A percentile compares a stretch with the other conserved stretches of the same genome.
Evolutionary conservation across 306 rosid species (phyloP).

Genomic region (Citrullus mucosospermus): DNA sequence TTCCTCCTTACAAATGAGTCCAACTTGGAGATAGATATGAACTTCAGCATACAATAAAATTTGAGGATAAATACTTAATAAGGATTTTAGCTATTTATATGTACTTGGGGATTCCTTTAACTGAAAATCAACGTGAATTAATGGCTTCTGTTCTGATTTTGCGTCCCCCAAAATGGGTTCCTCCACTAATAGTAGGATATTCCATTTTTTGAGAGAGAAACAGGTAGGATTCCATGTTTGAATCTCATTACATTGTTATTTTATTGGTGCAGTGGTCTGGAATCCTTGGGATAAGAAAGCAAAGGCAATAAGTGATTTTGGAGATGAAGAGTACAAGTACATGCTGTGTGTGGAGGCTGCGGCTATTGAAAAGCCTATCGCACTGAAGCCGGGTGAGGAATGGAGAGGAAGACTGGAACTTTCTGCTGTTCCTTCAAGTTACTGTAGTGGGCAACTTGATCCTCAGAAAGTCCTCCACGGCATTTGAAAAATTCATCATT

Average conservation of each 20-base stretch:
- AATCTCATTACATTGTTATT: background rate
- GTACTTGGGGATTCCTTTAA: background rate
- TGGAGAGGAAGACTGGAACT: constrained; percentile 94
- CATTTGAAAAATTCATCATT: constrained; percentile 25
- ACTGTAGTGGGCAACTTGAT: constrained; percentile 93
- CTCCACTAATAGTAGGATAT: background rate
- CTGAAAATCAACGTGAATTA: background rate
- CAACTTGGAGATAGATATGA: background rate
- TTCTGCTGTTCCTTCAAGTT: constrained; percentile 95
- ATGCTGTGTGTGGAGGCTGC: constrained; percentile 97
- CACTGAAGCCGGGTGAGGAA: constrained; percentile 97
- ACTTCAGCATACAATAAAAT: background rate
- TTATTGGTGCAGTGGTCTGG: constrained; percentile 68
- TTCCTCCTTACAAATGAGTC: background rate
- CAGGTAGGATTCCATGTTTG: background rate
- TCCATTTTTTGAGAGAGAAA: background rate
- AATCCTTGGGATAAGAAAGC: constrained; percentile 99
- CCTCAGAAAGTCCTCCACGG: constrained; percentile 75
- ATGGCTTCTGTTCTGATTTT: background rate
- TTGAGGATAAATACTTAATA: background rate
- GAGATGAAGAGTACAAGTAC: constrained; percentile 89
- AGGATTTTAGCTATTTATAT: background rate
- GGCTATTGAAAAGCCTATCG: constrained; percentile 57
- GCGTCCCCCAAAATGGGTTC: background rate
- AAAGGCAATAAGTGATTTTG: constrained; percentile 86